Evolutionary conservation across 2,329 filamentous ascomycete genomes (phyloP).

Genomic region (Aspergillus sp.): DNA sequence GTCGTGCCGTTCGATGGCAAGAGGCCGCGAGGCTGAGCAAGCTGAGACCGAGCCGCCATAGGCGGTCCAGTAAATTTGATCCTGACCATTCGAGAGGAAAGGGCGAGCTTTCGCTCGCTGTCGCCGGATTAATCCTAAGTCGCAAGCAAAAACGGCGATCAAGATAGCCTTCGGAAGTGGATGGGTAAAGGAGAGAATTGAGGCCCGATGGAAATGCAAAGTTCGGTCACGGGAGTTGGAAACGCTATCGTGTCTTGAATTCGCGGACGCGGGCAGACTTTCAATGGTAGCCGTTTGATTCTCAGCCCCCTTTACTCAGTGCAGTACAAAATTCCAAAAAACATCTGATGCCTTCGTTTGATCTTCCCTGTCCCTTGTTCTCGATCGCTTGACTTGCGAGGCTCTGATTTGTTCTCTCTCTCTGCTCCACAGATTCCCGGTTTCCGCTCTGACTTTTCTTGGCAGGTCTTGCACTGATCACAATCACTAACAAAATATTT

Average conservation of each 20-base stretch:
- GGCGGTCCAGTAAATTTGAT: constrained; percentile 24
- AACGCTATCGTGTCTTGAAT: neutral
- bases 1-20: constrained; percentile 7
- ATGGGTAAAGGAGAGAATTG: neutral
- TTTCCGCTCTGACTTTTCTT: no score
- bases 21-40: constrained; percentile 7
- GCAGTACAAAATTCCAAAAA: neutral
- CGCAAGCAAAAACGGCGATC: neutral
- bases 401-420: neutral
- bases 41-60: constrained; percentile 20
- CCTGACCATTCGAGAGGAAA: constrained; percentile 20
- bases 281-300: neutral
- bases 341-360: neutral
- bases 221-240: constrained; percentile 17
- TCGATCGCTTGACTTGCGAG: neutral
- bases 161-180: neutral
- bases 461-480: neutral
- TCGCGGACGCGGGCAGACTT: neutral
- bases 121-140: neutral
- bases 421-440: neutral
- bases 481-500: neutral
- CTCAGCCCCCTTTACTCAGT: constrained; percentile 4
- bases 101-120: neutral
- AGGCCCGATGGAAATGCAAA: constrained; percentile 11
- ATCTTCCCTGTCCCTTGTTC: neutral